Evolutionary conservation across 192 early-diverging fungal species (phyloP), one percentile per base, ranked within the genome.

Genomic region (Borealophlyctis nickersoniae): DNA sequence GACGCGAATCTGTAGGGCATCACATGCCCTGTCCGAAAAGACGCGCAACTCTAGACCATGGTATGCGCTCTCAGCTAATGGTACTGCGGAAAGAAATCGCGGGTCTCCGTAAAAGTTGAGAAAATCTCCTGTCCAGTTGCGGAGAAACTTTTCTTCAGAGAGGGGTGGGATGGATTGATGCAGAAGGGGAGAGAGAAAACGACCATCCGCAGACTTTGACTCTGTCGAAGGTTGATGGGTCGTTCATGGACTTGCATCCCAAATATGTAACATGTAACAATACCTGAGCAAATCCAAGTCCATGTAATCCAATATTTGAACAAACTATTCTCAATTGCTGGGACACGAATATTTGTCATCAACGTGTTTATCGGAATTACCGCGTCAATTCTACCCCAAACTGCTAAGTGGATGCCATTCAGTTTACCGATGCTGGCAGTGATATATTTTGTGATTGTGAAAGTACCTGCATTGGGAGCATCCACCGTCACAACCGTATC

Each of bases 101-200:
- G 53, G 63, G 7, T 65, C 28, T 23, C 55, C 35, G 29, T 60
- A 60, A 22, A 32, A 28, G 11, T 50, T 34, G 4, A 67, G 39
- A 7, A 52, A 28, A 33, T 45, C 45, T 33, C 58, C 58, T 14
- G 2, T 29, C 26, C 32, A 26, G 11, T 52, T 51, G 7, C 48
- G 11, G 13, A 67, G 58, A 36, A 60, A 60, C 39, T 60, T 59
- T 0, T 29, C 58, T 36, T 67, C 66, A 16, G 66, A 67, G 5
- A 52, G 36, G 7, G 55, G 14, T 11, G 48, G 22, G 13, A 52
- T 23, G 1, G 57, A 67, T 28, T 67, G 66, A 34, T 67, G 66
- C 26, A 67, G 19, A 49, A 67, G n/a, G 5, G 56, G 66, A 32
- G 30, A 13, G 27, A 67, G n/a, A n/a, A n/a, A n/a, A n/a, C n/a